Base-by-base conservation (phyloP, 495 filamentous ascomycete genomes). In the Beverwykella pulmonaria region DNA sequence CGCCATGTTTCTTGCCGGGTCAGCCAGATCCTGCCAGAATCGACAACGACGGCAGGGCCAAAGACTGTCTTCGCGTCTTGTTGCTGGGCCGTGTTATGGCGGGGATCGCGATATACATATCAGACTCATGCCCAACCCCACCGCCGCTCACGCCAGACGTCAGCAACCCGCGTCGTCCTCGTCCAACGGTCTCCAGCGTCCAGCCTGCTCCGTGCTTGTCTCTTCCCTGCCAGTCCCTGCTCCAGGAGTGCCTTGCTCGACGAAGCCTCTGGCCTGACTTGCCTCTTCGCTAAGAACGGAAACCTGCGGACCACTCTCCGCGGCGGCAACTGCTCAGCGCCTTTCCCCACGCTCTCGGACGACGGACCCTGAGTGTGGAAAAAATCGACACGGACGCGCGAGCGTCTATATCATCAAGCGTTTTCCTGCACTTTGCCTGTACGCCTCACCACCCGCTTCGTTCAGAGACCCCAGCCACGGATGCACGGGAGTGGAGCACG, bases 21-120 rank as follows among this genome's bases (percentile, higher is more conserved):
- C 67, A 65, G 67, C 67, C 61, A 69, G 60, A 53, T 59, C 58
- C 58, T 63, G 36, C 48, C 53, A 63, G 39, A 46, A 27, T 9
- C 23, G 59, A 68, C 44, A 58, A 58, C 65, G 59, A 53, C 58
- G 65, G 52, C 41, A 59, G 52, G 41, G 63, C 39, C 22, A 39
- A 41, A 34, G 56, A 58, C 19, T 20, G n/a, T 46, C 23, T 71
- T 36, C 59, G 41, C 44, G 61, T 53, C 56, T 54, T 30, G 63
- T 55, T 20, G 47, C 29, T 50, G 49, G 58, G 50, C 48, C 44
- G 57, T 30, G 64, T 68, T 61, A 49, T 30, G 53, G 17, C 27
- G 15, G 27, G 25, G 22, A 22, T 48, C 49, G 55, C 56, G 46
- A 23, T 62, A 59, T 53, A 68, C 59, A 63, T 68, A 68, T 63